Evolutionary conservation across 176 grass and related monocot genomes (phyloP), one percentile per base, ranked within the genome.

Genomic region (Oryza nivara): DNA sequence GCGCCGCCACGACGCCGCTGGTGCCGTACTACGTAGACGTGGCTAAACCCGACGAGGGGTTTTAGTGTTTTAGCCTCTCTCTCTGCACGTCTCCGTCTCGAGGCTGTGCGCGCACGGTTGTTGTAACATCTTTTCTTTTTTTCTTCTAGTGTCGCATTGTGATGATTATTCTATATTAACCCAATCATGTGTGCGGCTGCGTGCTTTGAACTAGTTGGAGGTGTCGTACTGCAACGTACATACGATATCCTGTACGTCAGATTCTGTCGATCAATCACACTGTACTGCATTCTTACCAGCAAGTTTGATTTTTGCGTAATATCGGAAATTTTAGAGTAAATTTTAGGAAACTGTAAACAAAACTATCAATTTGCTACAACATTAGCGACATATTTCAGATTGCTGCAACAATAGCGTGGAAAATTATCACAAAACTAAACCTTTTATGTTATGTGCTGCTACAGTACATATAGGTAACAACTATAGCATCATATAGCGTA

Each of bases 21-120:
- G 30, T 32, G 74, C 22, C 76, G 9, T 92, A 87, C 82, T 87
- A 87, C 72, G 80, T 82, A 49, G 67, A 92, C 85, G 75, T 76
- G 56, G 84, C 88, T 34, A 88, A 88, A 35, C 65, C 65, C 30
- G 65, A 80, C 26, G 63, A 75, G 36, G 81, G 76, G 14, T 75
- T 89, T 73, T 89, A 71, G 65, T 15, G 9, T 70, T 89, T 73
- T 84, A 71, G 65, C 10, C 10, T 61, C 56, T 32, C 1, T 44
- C 54, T n/a, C n/a, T 30, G 7, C 36, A 6, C 3, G 35, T 82
- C 65, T 14, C 32, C 46, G 6, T 83, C 67, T 65, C 28, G 0
- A 44, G 54, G 2, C 5, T 20, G 13, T 14, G 8, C 22, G 38
- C 23, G 47, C 16, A 9, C 26, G 19, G 78, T 70, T 60, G 86